phyloP scores from a whole-genome alignment of 2,329 filamentous ascomycete genomes.

The Colletotrichum paranaense region DNA sequence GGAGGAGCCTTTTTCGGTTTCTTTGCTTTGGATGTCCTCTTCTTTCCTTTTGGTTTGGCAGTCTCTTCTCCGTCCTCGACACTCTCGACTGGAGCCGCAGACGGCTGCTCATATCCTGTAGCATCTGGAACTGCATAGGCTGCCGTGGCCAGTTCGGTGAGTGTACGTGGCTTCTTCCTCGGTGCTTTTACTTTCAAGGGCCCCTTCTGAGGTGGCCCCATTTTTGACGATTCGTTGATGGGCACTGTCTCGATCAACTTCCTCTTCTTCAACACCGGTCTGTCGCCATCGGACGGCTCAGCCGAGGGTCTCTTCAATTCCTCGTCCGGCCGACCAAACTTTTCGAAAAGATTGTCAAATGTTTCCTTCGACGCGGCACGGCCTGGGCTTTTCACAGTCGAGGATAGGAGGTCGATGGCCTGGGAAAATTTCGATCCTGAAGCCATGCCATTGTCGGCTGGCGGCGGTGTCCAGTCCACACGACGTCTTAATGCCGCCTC shows the following conservation, averaged over 20 bases:
- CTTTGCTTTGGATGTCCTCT: slow-evolving; percentile 49
- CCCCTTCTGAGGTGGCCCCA: slow-evolving; percentile 42
- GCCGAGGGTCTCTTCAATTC: slow-evolving; percentile 25
- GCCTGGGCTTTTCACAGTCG: slow-evolving; percentile 32
- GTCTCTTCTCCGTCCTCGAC: slow-evolving; percentile 46
- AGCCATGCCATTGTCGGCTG: slow-evolving; percentile 47
- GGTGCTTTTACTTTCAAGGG: slow-evolving; percentile 62
- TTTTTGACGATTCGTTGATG: slow-evolving; percentile 42
- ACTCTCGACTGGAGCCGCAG: slow-evolving; percentile 37
- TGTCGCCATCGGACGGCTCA: slow-evolving; percentile 40
- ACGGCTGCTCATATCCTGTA: slow-evolving; percentile 42
- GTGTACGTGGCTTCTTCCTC: slow-evolving; percentile 79
- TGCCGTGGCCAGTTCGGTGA: slow-evolving; percentile 82
- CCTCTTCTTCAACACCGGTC: slow-evolving; percentile 61
- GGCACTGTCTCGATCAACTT: slow-evolving; percentile 66
- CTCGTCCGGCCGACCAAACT: slow-evolving; percentile 51
- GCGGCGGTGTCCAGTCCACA: slow-evolving; percentile 76
- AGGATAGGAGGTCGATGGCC: slow-evolving; percentile 45
- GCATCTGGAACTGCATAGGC: slow-evolving; percentile 65
- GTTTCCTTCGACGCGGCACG: slow-evolving; percentile 41
- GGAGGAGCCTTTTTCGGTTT: slow-evolving; percentile 48
- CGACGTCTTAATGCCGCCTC: slow-evolving; percentile 67
- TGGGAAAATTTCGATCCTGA: slow-evolving; percentile 47
- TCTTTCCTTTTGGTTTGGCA: slow-evolving; percentile 45
- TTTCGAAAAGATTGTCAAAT: slow-evolving; percentile 57